Evolutionary conservation across 2,329 filamentous ascomycete species (phyloP).

Genomic region (Stagonosporopsis cucurbitacearum): DNA sequence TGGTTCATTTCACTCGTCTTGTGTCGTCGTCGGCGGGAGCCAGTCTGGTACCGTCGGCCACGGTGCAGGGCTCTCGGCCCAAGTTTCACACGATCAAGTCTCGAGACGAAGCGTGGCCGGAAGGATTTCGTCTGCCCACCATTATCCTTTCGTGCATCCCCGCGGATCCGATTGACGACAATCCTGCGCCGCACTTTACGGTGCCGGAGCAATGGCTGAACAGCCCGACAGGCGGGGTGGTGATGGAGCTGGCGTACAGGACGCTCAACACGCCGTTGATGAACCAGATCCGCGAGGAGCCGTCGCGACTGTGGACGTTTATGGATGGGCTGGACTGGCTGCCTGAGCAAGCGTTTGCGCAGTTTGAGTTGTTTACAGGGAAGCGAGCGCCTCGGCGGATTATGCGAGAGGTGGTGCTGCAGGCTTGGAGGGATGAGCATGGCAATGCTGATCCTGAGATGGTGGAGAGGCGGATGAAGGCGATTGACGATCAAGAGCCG

Average conservation of each 20-base stretch:
- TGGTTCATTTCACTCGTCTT: conserved; percentile 71
- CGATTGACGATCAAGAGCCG: conserved; percentile 45
- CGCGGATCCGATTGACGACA: conserved; percentile 68
- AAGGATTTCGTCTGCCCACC: conserved; percentile 68
- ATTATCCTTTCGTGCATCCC: conserved; percentile 80
- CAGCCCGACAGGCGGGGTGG: conserved; percentile 76
- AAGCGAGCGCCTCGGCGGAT: conserved; percentile 71
- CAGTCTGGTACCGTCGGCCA: conserved; percentile 22
- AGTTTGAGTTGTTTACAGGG: conserved; percentile 82
- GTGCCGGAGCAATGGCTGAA: conserved; percentile 73
- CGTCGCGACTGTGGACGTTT: conserved; percentile 72
- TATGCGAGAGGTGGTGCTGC: conserved; percentile 71
- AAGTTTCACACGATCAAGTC: conserved; percentile 66
- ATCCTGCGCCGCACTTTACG: conserved; percentile 71
- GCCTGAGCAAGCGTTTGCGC: conserved; percentile 79
- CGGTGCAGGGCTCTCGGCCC: conserved; percentile 42
- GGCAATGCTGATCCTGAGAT: conserved; percentile 40
- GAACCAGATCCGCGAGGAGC: conserved; percentile 67
- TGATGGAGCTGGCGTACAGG: conserved; percentile 76
- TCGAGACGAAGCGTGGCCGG: conserved; percentile 69
- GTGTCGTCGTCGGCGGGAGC: conserved; percentile 30
- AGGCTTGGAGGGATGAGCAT: conserved; percentile 44
- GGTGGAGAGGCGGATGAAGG: conserved; percentile 43
- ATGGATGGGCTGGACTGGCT: conserved; percentile 78
- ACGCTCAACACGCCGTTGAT: conserved; percentile 74